Evolutionary conservation across 495 filamentous ascomycete genomes (phyloP), one percentile per base, ranked within the genome.

Genomic region (Xylaria venustula): DNA sequence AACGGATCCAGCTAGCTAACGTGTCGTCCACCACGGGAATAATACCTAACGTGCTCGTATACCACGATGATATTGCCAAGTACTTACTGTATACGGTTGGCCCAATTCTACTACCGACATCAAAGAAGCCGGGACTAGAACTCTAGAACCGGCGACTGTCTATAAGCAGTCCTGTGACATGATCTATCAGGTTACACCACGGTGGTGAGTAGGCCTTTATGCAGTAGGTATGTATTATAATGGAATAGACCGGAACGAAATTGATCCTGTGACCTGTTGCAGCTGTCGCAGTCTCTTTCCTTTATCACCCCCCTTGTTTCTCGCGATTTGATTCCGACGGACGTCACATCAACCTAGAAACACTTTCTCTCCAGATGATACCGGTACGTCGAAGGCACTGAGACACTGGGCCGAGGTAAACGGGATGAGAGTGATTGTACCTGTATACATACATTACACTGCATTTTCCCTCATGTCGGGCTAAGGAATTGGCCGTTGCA

Each of bases 181-280:
- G 57, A 46, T 40, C 47, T 42, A 42, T 60, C 57, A 60, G 25
- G 48, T 46, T 52, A 41, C 57, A 60, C 57, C n/a, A 34, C 48
- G 25, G 47, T 37, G 25, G 47, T 32, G 47, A 52, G 15, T 3
- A 34, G 56, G 20, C 32, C 9, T 51, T 8, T 3, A 12, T 40
- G 34, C 40, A 14, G 41, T 60, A 25, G 26, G n/a, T 23, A n/a
- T n/a, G n/a, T n/a, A n/a, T n/a, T n/a, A 30, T 36, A 23, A 20
- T 37, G 17, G 56, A n/a, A 9, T 42, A n/a, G 40, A 5, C 25
- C 23, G 47, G 32, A 23, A 42, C 36, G 55, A 48, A 22, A 41
- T 32, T 51, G 46, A 26, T 52, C 57, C 23, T 52, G 57, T 60
- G 57, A 60, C 48, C 47, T 51, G 36, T 52, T 52, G 57, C 11